Evolutionary conservation across 257 asterid species (phyloP).

Genomic region (Fraxinus quadrangulata): DNA sequence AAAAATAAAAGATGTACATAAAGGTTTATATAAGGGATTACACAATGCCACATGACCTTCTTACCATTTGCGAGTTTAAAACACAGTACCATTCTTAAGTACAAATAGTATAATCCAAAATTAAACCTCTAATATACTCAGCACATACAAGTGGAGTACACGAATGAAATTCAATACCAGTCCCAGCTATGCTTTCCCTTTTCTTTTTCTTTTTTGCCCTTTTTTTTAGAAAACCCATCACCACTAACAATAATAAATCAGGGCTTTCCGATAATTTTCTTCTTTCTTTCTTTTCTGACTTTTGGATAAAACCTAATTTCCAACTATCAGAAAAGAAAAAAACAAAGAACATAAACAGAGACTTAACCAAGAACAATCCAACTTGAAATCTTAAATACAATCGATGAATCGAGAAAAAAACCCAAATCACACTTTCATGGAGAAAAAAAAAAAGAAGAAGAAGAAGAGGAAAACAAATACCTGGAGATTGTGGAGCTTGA

Average conservation of each 20-base stretch:
- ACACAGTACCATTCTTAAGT: too few species aligned
- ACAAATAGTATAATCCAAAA: too few species aligned
- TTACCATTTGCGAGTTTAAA: too few species aligned
- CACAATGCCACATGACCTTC: too few species aligned
- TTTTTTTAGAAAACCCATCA: not conserved
- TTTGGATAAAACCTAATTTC: not conserved
- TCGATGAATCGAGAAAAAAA: constrained; percentile 1
- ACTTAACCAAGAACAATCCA: not conserved
- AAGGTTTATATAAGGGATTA: too few species aligned
- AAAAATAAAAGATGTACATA: not conserved
- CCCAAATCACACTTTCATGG: constrained; percentile 22
- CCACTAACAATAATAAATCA: not conserved
- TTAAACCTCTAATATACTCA: not conserved
- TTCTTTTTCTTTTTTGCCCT: too few species aligned
- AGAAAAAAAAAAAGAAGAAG: too few species aligned
- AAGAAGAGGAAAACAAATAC: constrained; percentile 25
- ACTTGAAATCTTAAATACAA: not conserved
- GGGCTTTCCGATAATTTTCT: not conserved
- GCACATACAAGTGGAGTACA: not conserved
- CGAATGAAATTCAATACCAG: not conserved
- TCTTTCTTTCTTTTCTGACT: not conserved
- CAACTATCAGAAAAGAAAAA: not conserved
- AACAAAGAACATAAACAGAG: not conserved
- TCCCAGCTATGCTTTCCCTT: not conserved
- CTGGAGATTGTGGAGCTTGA: constrained; percentile 63